These are phyloP conservation scores for Hansenula lynferdii DNA, from an alignment of 1,139 yeast species.

Conservation along the genomic window DNA sequence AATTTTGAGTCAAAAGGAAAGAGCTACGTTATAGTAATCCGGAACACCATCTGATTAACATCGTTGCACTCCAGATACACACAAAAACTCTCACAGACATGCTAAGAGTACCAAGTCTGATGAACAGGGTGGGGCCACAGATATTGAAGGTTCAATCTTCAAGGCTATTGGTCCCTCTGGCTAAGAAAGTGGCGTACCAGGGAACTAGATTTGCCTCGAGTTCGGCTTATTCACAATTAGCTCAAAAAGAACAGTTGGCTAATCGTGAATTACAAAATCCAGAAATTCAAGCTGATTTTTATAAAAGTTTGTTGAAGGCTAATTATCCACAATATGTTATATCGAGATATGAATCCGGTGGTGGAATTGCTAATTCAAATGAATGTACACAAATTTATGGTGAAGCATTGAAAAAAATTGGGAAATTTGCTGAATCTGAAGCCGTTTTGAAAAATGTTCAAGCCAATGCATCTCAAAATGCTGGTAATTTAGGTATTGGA, in stretches of 20 bases:
- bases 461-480: constrained; percentile 25
- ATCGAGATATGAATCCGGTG: constrained; percentile 85
- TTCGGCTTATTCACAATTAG: constrained; percentile 31
- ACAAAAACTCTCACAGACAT: too few relatives aligned
- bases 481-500: constrained; percentile 20
- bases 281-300: constrained; percentile 73
- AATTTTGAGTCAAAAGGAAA: too few relatives aligned
- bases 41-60: too few relatives aligned
- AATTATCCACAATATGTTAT: constrained; percentile 93
- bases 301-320: constrained; percentile 62
- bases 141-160: constrained; percentile 4
- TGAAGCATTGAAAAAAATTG: constrained; percentile 74
- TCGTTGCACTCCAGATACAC: too few relatives aligned
- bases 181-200: background rate
- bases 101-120: constrained; percentile 1
- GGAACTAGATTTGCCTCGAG: constrained; percentile 19
- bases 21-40: too few relatives aligned
- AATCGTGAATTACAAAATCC: constrained; percentile 69
- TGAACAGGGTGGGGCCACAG: constrained; percentile 1
- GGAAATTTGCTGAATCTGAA: constrained; percentile 75
- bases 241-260: constrained; percentile 77
- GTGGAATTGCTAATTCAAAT: constrained; percentile 76
- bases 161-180: constrained; percentile 2
- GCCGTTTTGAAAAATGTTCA: constrained; percentile 29
- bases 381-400: constrained; percentile 76